Base-by-base conservation (phyloP, 2,329 filamentous ascomycete genomes). In the Colletotrichum lindemuthianum region DNA sequence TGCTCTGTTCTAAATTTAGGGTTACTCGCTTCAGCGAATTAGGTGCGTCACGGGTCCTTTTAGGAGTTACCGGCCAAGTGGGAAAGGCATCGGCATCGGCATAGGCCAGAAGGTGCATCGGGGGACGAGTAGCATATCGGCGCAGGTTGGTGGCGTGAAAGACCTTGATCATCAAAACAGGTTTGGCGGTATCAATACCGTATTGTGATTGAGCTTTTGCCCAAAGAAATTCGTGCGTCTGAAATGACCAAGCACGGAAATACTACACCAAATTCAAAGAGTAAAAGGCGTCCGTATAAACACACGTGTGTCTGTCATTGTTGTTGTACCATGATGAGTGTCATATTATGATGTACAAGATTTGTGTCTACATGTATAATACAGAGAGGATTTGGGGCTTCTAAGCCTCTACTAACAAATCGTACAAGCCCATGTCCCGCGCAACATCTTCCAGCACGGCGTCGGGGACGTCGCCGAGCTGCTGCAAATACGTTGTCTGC, bases 351-450 rank as follows among this genome's bases (percentile, higher is more conserved):
- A 50, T 24, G 58, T 65, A 61, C 45, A 65, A 52, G 15, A 56
- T 61, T 13, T 61, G 40, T 12, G 32, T 63, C 32, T 57, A 52
- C 15, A 48, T 41, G n/a, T 24, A 24, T 24, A 24, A 24, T 63
- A 63, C 51, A 63, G 52, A 52, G 58, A 51, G 51, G 41, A 34
- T 9, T 53, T 53, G 34, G n/a, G 36, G 58, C 36, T 15, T 56
- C 63, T 52, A 48, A 15, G 24, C 47, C 44, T 44, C 49, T 37
- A 39, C 50, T 16, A 68, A 37, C 53, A 68, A 44, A 64, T 80
- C 74, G 56, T 77, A 75, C 67, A 80, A 77, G 48, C 81, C 80
- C 81, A 82, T 82, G 68, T 82, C 72, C 59, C 65, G 69, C n/a
- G 78, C 76, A 54, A 73, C 79, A 48, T 74, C 70, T 24, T 72